Evolutionary conservation across 1,284 basidiomycete species (phyloP).

Genomic region (Ceratobasidium sp.): DNA sequence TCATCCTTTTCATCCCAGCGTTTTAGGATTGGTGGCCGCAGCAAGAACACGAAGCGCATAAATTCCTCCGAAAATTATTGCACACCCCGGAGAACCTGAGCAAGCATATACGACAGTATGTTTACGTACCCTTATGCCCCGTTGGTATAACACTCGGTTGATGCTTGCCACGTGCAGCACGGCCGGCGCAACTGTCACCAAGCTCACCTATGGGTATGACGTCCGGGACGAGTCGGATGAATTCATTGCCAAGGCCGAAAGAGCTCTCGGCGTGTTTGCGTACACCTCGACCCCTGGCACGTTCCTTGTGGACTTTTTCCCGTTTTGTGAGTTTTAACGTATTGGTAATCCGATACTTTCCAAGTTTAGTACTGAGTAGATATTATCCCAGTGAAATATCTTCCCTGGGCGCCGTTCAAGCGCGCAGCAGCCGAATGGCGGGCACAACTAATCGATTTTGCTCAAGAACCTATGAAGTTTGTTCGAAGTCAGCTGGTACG

Average conservation of each 20-base stretch:
- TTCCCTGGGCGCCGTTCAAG: conserved; percentile 21
- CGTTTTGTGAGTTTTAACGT: conserved; percentile 3
- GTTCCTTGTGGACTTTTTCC: conserved; percentile 18
- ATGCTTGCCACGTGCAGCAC: neutral
- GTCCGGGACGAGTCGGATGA: conserved; percentile 16
- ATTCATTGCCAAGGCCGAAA: conserved; percentile 10
- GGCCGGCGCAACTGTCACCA: conserved; percentile 13
- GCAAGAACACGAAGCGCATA: conserved; percentile 14
- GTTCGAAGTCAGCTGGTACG: conserved; percentile 15
- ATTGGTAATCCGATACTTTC: no score
- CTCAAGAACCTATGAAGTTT: conserved; percentile 8
- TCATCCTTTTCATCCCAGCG: no score
- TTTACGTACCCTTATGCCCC: neutral
- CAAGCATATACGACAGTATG: conserved; percentile 23
- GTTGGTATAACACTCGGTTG: neutral
- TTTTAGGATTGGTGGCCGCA: conserved; percentile 5
- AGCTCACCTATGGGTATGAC: conserved; percentile 30
- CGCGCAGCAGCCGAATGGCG: neutral
- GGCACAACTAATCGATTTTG: neutral
- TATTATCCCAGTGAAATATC: conserved; percentile 6
- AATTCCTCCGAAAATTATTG: neutral
- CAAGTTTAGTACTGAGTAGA: neutral
- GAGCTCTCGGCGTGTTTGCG: conserved; percentile 1
- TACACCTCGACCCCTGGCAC: conserved; percentile 1
- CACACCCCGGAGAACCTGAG: conserved; percentile 4